Evolutionary conservation across 169 alveolate species (phyloP).

Genomic region (Cryptosporidium ubiquitum): DNA sequence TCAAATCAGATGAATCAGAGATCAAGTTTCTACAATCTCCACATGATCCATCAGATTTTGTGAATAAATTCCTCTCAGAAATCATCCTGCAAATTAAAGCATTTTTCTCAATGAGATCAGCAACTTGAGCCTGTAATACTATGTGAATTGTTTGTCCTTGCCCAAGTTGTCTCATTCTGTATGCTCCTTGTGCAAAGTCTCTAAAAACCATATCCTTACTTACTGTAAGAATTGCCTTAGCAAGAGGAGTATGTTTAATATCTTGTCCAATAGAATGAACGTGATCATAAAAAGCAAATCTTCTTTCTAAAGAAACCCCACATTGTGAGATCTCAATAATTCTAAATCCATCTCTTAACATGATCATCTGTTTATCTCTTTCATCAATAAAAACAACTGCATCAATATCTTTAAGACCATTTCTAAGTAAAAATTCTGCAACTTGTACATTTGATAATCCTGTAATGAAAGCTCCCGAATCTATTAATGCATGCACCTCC

Average conservation of each 20-base stretch:
- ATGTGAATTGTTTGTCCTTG: conserved; percentile 85
- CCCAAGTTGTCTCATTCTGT: conserved; percentile 89
- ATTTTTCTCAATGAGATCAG: conserved; percentile 78
- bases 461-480: conserved; percentile 88
- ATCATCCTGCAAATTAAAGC: conserved; percentile 21
- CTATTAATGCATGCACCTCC: conserved; percentile 83
- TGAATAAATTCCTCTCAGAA: conserved; percentile 11
- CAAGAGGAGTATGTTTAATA: conserved; percentile 89
- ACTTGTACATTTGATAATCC: conserved; percentile 84
- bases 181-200: conserved; percentile 92
- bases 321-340: conserved; percentile 86
- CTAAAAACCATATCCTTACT: conserved; percentile 89
- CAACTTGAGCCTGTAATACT: conserved; percentile 83
- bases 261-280: conserved; percentile 93
- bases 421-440: conserved; percentile 77
- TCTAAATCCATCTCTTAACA: conserved; percentile 77
- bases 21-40: too few relatives aligned
- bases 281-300: conserved; percentile 93
- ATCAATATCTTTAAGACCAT: conserved; percentile 82
- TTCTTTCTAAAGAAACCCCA: conserved; percentile 85
- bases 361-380: conserved; percentile 78
- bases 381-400: conserved; percentile 82
- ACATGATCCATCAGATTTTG: too few relatives aligned
- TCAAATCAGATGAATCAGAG: background rate
- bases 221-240: conserved; percentile 87